Evolutionary conservation across 2,329 filamentous ascomycete species (phyloP), one percentile per base, ranked within the genome.

Genomic region (Hypocreales sp.): DNA sequence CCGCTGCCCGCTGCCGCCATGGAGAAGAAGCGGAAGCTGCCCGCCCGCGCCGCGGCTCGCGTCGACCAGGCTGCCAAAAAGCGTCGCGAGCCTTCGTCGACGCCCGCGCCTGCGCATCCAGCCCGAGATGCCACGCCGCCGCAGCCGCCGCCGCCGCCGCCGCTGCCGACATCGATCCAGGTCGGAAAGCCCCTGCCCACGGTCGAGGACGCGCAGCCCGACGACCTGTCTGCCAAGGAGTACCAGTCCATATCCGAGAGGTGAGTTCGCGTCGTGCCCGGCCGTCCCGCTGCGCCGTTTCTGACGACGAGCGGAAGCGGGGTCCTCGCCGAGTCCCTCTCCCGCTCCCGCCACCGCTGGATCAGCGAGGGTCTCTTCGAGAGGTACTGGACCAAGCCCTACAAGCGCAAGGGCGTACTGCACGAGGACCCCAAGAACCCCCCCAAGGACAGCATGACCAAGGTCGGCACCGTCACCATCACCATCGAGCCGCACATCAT

Each of bases 401-500:
- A 54, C 31, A 79, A 77, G 51, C 67, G 68, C 35, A 80, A 77
- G 47, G 72, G 74, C 23, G 65, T 68, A 3, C 49, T 72, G 15
- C 63, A 66, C 29, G 73, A 76, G 39, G 68, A 74, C 27, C 59
- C 66, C 5, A 71, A 72, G 38, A 79, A 80, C 40, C 75, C 74
- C 2, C 55, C 73, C 35, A 73, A 79, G 49, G 68, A 82, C 24
- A 72, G 65, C 35, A 81, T 83, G 72, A 60, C 65, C 36, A 79
- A 74, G 48, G 65, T 82, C 14, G 81, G 82, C 39, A 68, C 67
- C 38, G 73, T 80, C 35, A 73, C 73, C 19, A 72, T 92, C 35
- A 77, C 72, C 14, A 72, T 86, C 33, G 81, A 86, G 48, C 82
- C 82, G 24, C 79, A 90, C 45, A 68, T 79, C 23, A 71, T 90